Conservation (phyloP, 805 yeast species). For the Scheffersomyces coipomensis region DNA sequence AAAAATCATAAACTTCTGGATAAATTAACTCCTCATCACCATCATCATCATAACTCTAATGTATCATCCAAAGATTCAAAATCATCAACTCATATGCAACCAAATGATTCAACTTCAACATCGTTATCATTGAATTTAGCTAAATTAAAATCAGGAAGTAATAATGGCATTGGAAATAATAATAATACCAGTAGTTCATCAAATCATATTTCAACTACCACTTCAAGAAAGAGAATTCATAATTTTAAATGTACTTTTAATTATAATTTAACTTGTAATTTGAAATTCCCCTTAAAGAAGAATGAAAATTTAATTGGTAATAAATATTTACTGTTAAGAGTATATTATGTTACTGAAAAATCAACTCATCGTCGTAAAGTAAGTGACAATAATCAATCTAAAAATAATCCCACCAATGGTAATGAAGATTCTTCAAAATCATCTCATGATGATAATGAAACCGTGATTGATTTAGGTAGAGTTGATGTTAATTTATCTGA, state of each 20-base stretch:
- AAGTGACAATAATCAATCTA: slow-evolving; percentile 4
- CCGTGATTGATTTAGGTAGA: slow-evolving; percentile 57
- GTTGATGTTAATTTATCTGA: slow-evolving; percentile 71
- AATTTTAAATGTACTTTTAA: slow-evolving; percentile 40
- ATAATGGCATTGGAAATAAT: background rate
- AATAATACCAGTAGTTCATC: slow-evolving; percentile 1
- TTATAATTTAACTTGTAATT: slow-evolving; percentile 30
- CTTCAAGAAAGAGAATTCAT: slow-evolving; percentile 31
- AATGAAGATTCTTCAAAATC: too few species aligned
- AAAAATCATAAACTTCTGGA: slow-evolving; percentile 15
- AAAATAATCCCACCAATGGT: background rate
- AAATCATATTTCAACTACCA: slow-evolving; percentile 21
- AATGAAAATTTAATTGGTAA: slow-evolving; percentile 38
- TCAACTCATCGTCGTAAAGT: slow-evolving; percentile 6
- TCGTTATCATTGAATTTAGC: too few species aligned
- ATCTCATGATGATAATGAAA: slow-evolving; percentile 6
- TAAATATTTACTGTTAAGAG: slow-evolving; percentile 40
- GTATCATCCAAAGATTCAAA: background rate
- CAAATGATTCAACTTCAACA: background rate
- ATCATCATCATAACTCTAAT: background rate
- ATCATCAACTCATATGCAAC: background rate
- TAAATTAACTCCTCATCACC: background rate
- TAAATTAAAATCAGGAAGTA: background rate
- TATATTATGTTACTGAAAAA: slow-evolving; percentile 32
- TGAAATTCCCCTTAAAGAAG: slow-evolving; percentile 40